phyloP scores from a whole-genome alignment of 495 filamentous ascomycete species.

The Penicillium pulvis region DNA sequence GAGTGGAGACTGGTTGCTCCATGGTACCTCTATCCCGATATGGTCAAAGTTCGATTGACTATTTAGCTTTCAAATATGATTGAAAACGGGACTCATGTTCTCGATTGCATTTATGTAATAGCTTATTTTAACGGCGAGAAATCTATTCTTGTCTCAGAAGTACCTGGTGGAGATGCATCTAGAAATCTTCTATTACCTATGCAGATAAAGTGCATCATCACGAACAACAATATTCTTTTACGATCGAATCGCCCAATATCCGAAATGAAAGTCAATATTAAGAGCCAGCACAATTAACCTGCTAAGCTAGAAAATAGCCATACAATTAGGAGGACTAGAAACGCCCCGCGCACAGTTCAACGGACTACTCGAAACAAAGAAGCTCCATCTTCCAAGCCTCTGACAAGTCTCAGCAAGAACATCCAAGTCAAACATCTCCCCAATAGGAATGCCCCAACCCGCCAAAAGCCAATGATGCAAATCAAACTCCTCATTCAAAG shows the following conservation, averaged over 20 bases:
- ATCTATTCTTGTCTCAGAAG: too few species aligned
- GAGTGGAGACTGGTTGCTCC: conserved; percentile 2
- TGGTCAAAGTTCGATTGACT: not conserved
- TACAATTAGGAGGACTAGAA: conserved; percentile 50
- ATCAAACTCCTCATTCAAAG: conserved; percentile 50
- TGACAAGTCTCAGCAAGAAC: conserved; percentile 53
- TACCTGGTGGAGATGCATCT: too few species aligned
- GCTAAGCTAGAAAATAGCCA: conserved; percentile 44
- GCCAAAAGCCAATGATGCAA: conserved; percentile 69
- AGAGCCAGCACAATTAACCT: too few species aligned
- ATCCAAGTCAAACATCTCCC: conserved; percentile 68
- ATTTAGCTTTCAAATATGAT: not conserved
- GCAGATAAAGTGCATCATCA: too few species aligned
- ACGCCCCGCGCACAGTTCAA: conserved; percentile 54
- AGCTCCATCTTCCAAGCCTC: conserved; percentile 63
- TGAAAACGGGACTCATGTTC: not conserved
- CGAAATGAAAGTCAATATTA: too few species aligned
- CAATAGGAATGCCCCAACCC: conserved; percentile 67
- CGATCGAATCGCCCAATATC: too few species aligned
- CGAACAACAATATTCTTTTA: too few species aligned
- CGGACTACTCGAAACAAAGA: conserved; percentile 69
- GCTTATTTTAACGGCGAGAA: too few species aligned
- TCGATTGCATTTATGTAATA: not conserved
- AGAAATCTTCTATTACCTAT: too few species aligned
- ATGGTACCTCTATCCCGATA: conserved; percentile 11